phyloP scores from a whole-genome alignment of 495 filamentous ascomycete genomes.

The Penicillium taxi region DNA sequence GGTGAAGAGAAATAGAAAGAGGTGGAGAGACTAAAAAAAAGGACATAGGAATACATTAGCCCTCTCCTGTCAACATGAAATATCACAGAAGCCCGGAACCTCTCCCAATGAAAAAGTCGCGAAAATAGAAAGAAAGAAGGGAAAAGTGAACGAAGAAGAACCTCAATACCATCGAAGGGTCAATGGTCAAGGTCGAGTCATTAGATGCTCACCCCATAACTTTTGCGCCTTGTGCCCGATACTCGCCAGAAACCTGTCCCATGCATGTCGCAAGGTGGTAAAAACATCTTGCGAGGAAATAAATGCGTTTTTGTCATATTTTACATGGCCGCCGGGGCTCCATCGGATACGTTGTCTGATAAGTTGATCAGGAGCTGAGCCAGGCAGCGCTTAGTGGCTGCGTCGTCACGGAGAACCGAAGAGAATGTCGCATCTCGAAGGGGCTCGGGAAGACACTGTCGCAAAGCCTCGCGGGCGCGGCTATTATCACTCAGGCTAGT shows the following conservation, averaged over 20 bases:
- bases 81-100: slow-evolving; percentile 19
- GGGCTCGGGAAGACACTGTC: slow-evolving; percentile 94
- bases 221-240: slow-evolving; percentile 40
- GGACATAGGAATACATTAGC: slow-evolving; percentile 29
- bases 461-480: slow-evolving; percentile 85
- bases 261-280: slow-evolving; percentile 42
- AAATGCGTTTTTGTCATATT: slow-evolving; percentile 34
- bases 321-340: slow-evolving; percentile 43
- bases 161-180: slow-evolving; percentile 14
- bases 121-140: slow-evolving; percentile 21
- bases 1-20: slow-evolving; percentile 8
- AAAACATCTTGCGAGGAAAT: slow-evolving; percentile 31
- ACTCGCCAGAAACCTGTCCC: slow-evolving; percentile 43
- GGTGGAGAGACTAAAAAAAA: slow-evolving; percentile 14
- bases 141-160: slow-evolving; percentile 15
- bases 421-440: slow-evolving; percentile 96
- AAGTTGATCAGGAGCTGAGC: slow-evolving; percentile 95
- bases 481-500: slow-evolving; percentile 88
- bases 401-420: slow-evolving; percentile 91
- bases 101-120: slow-evolving; percentile 18
- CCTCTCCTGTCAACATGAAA: slow-evolving; percentile 22
- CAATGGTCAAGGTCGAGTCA: slow-evolving; percentile 8
- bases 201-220: slow-evolving; percentile 19
- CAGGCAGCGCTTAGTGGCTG: slow-evolving; percentile 94
- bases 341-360: slow-evolving; percentile 81